Base-by-base conservation (phyloP, 108 stramenopile species). In the Cyclotella baltica region DNA sequence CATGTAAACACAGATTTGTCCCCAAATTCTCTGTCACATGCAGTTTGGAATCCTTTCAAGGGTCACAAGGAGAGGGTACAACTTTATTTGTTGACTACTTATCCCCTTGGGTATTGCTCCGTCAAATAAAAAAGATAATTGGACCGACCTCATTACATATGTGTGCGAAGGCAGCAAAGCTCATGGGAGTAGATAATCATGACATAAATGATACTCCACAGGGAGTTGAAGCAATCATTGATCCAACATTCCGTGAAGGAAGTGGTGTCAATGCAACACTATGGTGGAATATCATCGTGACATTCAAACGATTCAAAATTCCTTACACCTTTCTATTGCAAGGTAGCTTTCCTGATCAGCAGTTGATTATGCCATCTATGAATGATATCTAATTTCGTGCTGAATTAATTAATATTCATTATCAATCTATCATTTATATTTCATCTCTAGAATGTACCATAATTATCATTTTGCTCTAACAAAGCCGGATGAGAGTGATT, bases 231-330 rank as follows among this genome's bases (percentile, higher is more conserved):
- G 61, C 35, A 2, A 83, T 96, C 18, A 63, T 94, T 51, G 83
- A 94, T 72, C 92, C 90, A n/a, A 79, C 80, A 27, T 93, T 89
- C 74, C 83, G 92, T 11, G 77, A 83, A 16, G 89, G 88, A 28
- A 75, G 56, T 23, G 92, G 85, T 38, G 83, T 93, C 23, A 85
- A 87, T 57, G 85, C 90, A 19, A 94, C 93, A 3, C 50, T 96
- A 52, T 96, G 88, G 89, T 96, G 93, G 93, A 96, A 96, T 69
- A 68, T 94, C 70, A 87, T 96, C 53, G 92, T 91, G 30, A 76
- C 85, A 61, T 91, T 91, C 65, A 85, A 67, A 33, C 80, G 89
- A 20, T 87, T 90, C 77, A 75, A 86, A 43, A 72, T 96, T 20
- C 96, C 96, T 13, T 87, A 83, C 40, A 86, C 93, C 28, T 94